Evolutionary conservation across 192 early-diverging fungal genomes (phyloP).

Genomic region (Coemansia pectinata): DNA sequence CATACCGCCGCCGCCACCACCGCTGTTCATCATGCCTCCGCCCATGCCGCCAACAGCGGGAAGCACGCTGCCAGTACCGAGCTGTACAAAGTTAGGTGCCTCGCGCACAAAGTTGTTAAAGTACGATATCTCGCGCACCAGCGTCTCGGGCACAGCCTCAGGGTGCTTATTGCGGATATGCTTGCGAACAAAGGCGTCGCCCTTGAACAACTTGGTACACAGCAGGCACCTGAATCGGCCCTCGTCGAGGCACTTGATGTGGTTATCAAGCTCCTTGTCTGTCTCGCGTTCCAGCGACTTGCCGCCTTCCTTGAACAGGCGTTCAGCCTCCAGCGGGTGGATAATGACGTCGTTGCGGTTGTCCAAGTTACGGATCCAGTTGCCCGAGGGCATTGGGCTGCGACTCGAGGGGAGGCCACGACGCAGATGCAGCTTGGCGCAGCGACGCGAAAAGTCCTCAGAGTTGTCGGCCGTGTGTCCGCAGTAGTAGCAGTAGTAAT

Average conservation of each 20-base stretch:
- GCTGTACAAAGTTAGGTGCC: slow-evolving; percentile 71
- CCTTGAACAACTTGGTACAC: slow-evolving; percentile 95
- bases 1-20: slow-evolving; percentile 13
- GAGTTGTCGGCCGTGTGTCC: slow-evolving; percentile 76
- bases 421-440: slow-evolving; percentile 62
- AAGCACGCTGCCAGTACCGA: slow-evolving; percentile 38
- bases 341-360: slow-evolving; percentile 59
- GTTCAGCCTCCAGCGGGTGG: slow-evolving; percentile 49
- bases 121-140: slow-evolving; percentile 68
- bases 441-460: slow-evolving; percentile 85
- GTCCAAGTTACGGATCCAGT: slow-evolving; percentile 51
- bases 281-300: slow-evolving; percentile 55
- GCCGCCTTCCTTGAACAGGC: slow-evolving; percentile 56
- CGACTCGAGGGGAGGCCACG: slow-evolving; percentile 32
- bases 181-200: slow-evolving; percentile 90
- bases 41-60: slow-evolving; percentile 15
- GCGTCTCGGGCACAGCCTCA: slow-evolving; percentile 58
- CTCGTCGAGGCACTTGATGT: slow-evolving; percentile 61
- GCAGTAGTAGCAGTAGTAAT: slow-evolving; percentile 96
- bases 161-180: slow-evolving; percentile 91
- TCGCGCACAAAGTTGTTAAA: slow-evolving; percentile 92
- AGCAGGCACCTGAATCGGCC: slow-evolving; percentile 86
- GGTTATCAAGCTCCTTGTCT: slow-evolving; percentile 40
- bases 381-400: slow-evolving; percentile 43
- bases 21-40: slow-evolving; percentile 18